Evolutionary conservation across 352 stramenopile genomes (phyloP), one percentile per base, ranked within the genome.

Genomic region (Nothophytophthora sp.): DNA sequence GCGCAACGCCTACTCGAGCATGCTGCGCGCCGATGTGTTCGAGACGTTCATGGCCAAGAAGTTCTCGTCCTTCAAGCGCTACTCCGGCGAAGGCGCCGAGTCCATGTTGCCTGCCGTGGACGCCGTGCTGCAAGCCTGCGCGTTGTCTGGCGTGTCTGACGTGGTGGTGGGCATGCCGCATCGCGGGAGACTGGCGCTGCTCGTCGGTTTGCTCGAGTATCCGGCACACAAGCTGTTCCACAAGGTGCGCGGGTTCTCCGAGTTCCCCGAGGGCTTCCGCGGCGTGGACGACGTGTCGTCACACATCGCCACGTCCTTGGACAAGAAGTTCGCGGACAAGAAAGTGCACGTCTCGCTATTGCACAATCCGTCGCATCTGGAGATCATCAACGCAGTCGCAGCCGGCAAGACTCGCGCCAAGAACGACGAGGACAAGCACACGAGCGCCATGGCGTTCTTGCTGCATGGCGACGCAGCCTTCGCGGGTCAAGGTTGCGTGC

Each of bases 381-480:
- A 95, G 76, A 91, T 92, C 41, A 94, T 95, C 63, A 95, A 95
- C 42, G 64, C 85, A 6, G 83, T 96, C 27, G 81, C 81, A 8
- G 75, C 82, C 0, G 87, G 86, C 23, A 96, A 96, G 58, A 84
- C 88, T 29, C 79, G 87, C 36, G 83, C 86, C 15, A 94, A 93
- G 65, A 83, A 80, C 33, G 81, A 95, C 49, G 69, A 45, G 4
- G 59, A 67, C 11, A 28, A 13, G 9, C 56, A 42, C 2, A 66
- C 67, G 4, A 79, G 76, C 28, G 81, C 86, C 16, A 91, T 95
- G 75, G 76, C 70, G 13, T 73, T 96, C 10, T 39, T 96, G 50
- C 53, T 96, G n/a, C 88, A 96, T 37, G 88, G 88, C 20, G 88
- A 96, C 42, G 85, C 82, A 3, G 84, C 88, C 19, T 96, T 96